Evolutionary conservation across 2,329 filamentous ascomycete genomes (phyloP).

Genomic region (Cladophialophora yegresii): DNA sequence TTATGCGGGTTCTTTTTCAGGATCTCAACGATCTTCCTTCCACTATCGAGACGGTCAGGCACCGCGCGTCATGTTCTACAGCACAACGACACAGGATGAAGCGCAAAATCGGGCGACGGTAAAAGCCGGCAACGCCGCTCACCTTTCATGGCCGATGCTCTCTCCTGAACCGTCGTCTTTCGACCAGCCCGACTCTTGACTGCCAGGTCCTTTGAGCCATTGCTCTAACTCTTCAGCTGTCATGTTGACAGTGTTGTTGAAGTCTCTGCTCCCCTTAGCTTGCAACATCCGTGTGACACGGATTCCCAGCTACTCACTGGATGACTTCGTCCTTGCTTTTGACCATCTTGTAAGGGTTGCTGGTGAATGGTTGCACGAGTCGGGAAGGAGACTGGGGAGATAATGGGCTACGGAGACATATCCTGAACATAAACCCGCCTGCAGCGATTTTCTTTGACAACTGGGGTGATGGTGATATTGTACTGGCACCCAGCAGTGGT

Average conservation of each 20-base stretch:
- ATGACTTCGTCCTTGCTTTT: conserved; percentile 57
- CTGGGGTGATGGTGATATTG: neutral
- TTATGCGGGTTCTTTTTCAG: conserved; percentile 63
- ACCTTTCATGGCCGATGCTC: conserved; percentile 64
- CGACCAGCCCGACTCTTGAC: conserved; percentile 60
- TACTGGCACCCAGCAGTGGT: neutral
- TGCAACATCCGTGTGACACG: conserved; percentile 41
- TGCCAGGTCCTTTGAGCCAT: conserved; percentile 64
- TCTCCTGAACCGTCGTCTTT: conserved; percentile 62
- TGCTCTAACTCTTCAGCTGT: conserved; percentile 59
- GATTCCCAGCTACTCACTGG: conserved; percentile 40
- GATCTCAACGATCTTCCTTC: conserved; percentile 65
- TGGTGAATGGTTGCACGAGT: neutral
- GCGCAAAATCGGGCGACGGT: neutral
- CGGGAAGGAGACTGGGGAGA: neutral
- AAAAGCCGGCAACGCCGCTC: conserved; percentile 9
- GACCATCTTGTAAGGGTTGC: conserved; percentile 48
- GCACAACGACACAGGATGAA: neutral
- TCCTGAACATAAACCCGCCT: neutral
- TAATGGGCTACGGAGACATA: neutral
- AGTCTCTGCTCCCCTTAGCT: conserved; percentile 52
- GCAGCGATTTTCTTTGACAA: neutral
- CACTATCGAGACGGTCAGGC: conserved; percentile 45
- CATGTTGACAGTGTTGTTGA: conserved; percentile 70
- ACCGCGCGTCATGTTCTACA: neutral